Base-by-base conservation (phyloP, 768 basidiomycete species). In the Filobasidium floriforme region DNA sequence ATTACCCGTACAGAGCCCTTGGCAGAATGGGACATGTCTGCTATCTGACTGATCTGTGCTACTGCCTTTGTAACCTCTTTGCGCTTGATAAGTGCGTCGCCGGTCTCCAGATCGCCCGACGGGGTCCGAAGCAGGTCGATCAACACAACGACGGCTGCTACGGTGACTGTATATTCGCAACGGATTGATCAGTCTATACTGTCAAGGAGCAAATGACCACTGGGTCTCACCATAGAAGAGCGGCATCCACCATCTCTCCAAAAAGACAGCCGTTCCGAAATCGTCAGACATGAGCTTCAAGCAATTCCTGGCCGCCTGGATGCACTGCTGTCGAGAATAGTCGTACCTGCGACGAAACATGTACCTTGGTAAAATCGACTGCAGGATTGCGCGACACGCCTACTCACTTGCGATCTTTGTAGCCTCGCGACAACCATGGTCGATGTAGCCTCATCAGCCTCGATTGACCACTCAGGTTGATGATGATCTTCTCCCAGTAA, bases 221-320 rank as follows among this genome's bases (percentile, higher is more conserved):
- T n/a, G 44, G 11, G 5, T 4, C 75, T 46, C 43, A 76, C 75
- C 75, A 67, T 77, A 75, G 59, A 77, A 77, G 7, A 77, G 68
- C 1, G 75, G 76, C 26, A 77, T 72, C 75, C 77, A 79, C 79
- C 79, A 80, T 66, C 75, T 73, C 62, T 80, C 77, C 55, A 80
- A 61, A 66, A 80, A 79, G 0, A 71, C 61, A 32, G 77, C 76
- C 14, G 71, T 72, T 2, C 73, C 75, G 32, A 73, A 65, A 24
- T 72, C 69, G 52, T 74, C 73, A n/a, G 66, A 62, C 76, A 80
- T 76, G 66, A 80, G 68, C 63, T 74, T 69, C 65, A 80, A 55
- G 51, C 72, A 75, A 32, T 76, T 76, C 52, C 77, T 72, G n/a
- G 79, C 77, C 22, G 79, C 77, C 7, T 75, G 70, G 29, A 80